These are phyloP conservation scores for Botrytis pseudocinerea DNA, from an alignment of 2,329 filamentous ascomycete species.

Conservation along the genomic window DNA sequence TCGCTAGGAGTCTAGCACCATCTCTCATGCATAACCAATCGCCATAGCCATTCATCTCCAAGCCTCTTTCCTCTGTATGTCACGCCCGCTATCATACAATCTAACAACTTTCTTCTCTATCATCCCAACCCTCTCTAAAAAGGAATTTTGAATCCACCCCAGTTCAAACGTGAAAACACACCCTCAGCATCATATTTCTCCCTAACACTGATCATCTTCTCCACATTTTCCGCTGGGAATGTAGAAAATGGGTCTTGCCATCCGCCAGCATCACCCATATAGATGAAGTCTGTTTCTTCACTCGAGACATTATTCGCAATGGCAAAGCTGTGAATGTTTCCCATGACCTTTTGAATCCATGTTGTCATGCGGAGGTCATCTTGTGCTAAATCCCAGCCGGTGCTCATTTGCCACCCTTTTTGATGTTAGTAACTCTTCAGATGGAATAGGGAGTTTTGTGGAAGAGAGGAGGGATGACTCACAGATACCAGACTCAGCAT, in stretches of 20 bases:
- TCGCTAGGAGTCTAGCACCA: not conserved
- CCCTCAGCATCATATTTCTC: slow-evolving; percentile 35
- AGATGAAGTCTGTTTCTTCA: slow-evolving; percentile 23
- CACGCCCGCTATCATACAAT: not conserved
- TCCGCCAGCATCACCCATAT: slow-evolving; percentile 32
- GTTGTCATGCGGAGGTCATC: slow-evolving; percentile 43
- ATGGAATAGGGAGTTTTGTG: not conserved
- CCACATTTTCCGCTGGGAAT: slow-evolving; percentile 42
- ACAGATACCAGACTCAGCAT: slow-evolving; percentile 41
- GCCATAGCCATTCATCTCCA: not conserved
- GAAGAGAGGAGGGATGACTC: slow-evolving; percentile 23
- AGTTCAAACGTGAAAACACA: slow-evolving; percentile 36
- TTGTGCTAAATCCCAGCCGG: slow-evolving; percentile 42
- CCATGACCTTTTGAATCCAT: slow-evolving; percentile 40
- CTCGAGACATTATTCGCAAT: slow-evolving; percentile 25
- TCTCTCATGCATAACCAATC: not conserved
- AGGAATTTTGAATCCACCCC: slow-evolving; percentile 37
- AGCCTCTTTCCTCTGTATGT: not conserved
- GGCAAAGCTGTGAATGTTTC: slow-evolving; percentile 41
- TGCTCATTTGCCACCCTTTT: slow-evolving; percentile 45
- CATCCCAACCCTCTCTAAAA: not conserved
- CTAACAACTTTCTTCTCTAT: not conserved
- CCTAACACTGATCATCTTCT: slow-evolving; percentile 34
- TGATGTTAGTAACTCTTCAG: not conserved
- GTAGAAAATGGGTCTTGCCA: slow-evolving; percentile 36